Conservation (phyloP, 176 grass and related monocot genomes). For the Zoysia pacifica region DNA sequence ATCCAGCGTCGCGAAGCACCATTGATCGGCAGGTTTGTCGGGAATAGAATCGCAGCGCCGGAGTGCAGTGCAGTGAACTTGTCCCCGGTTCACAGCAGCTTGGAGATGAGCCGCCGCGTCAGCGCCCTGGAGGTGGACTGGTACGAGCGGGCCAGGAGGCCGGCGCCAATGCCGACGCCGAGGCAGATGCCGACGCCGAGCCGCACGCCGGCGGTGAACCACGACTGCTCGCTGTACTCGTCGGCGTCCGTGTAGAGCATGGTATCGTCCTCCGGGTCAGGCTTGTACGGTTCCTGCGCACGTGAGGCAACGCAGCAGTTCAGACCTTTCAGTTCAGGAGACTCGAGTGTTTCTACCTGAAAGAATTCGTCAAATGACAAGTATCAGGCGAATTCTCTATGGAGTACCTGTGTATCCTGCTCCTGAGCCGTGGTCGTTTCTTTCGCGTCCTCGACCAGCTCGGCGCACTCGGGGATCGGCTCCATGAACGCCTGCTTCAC, state of each 20-base stretch:
- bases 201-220: conserved; percentile 83
- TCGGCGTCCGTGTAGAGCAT: conserved; percentile 36
- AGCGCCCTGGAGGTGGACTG: conserved; percentile 68
- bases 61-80: no score
- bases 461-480: conserved; percentile 59
- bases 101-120: conserved; percentile 54
- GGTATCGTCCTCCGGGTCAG: conserved; percentile 30
- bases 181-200: conserved; percentile 85
- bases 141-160: conserved; percentile 70
- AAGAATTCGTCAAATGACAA: no score
- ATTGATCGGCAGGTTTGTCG: not conserved
- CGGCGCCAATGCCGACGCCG: conserved; percentile 73
- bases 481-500: conserved; percentile 47
- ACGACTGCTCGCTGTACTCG: conserved; percentile 58
- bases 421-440: conserved; percentile 14
- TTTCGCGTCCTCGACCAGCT: conserved; percentile 27
- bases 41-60: no score
- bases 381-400: no score
- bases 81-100: conserved; percentile 37
- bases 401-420: no score
- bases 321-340: conserved; percentile 12
- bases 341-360: no score
- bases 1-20: not conserved
- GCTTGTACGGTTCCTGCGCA: conserved; percentile 52
- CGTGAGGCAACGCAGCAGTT: not conserved